Evolutionary conservation across 768 basidiomycete species (phyloP).

Genomic region (Hydnum rufescens): DNA sequence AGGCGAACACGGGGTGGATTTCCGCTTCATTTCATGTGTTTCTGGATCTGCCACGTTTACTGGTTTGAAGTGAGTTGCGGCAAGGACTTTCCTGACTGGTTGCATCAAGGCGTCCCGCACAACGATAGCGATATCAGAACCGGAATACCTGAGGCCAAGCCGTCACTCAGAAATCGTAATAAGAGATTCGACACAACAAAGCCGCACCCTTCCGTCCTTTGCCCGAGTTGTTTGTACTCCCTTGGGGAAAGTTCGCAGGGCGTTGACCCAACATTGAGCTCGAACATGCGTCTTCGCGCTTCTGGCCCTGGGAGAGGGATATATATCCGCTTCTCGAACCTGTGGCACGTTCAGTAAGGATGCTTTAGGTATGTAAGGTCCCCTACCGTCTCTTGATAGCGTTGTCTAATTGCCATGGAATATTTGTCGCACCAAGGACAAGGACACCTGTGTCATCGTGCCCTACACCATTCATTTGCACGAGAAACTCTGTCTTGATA

Average conservation of each 20-base stretch:
- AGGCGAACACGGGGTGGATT: slow-evolving; percentile 94
- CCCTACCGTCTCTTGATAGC: slow-evolving; percentile 85
- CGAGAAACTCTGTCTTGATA: slow-evolving; percentile 92
- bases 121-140: slow-evolving; percentile 84
- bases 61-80: slow-evolving; percentile 84
- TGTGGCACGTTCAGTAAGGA: slow-evolving; percentile 14
- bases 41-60: slow-evolving; percentile 20
- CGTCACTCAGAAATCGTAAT: not conserved
- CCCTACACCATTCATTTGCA: slow-evolving; percentile 98
- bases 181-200: not conserved
- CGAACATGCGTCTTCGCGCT: slow-evolving; percentile 87
- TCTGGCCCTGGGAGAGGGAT: slow-evolving; percentile 91
- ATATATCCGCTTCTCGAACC: slow-evolving; percentile 95
- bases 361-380: not conserved
- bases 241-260: slow-evolving; percentile 62
- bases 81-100: slow-evolving; percentile 87
- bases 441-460: slow-evolving; percentile 94
- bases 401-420: slow-evolving; percentile 94
- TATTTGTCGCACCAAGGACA: slow-evolving; percentile 93
- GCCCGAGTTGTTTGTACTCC: slow-evolving; percentile 66
- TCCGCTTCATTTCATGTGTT: slow-evolving; percentile 14
- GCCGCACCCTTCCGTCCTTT: slow-evolving; percentile 63
- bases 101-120: slow-evolving; percentile 98
- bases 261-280: slow-evolving; percentile 85
- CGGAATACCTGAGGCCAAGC: slow-evolving; percentile 44